Base-by-base conservation (phyloP, 1,139 yeast genomes). In the Geotrichum histeridarum region DNA sequence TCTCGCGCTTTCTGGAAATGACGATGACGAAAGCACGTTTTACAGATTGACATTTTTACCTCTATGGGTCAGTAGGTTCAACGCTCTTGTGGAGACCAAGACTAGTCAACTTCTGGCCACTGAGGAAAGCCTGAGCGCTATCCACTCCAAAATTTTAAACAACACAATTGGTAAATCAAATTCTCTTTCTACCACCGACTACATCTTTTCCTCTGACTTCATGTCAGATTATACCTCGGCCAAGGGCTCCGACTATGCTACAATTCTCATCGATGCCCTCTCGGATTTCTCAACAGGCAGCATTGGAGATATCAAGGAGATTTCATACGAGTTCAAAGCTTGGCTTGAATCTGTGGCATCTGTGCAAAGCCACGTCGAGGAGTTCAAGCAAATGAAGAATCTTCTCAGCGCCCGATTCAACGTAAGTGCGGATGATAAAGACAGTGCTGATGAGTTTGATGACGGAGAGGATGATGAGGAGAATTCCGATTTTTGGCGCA, bases 11-110 rank as follows among this genome's bases (percentile, higher is more conserved):
- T 31, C 22, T n/a, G 41, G 45, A 35, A 38, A 50, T 27, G 27
- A 38, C 42, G 47, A 48, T 7, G 50, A 39, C 9, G 37, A 36
- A 12, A 42, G 42, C n/a, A 43, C 60, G 2, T 60, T 61, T 58
- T 55, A 60, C 50, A 54, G 54, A 32, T 51, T 53, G 1, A 47
- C 47, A 8, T 59, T 64, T 53, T 57, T 59, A n/a, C 39, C 45
- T 4, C 48, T 45, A 6, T 64, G 67, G 67, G 50, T 44, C 8
- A 46, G 36, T 8, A 54, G 61, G 38, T 63, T 64, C 45, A 50
- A 53, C 14, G 43, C 32, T 12, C 41, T 62, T 35, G 32, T 60
- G 18, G 53, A 47, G 18, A 47, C 48, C 6, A 22, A 47, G 22
- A 42, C 42, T 9, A 35, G 39, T 31, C 41, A 37, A 9, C 46